Conservation (phyloP, 768 basidiomycete species). For the Hortiboletus flavorubellus region DNA sequence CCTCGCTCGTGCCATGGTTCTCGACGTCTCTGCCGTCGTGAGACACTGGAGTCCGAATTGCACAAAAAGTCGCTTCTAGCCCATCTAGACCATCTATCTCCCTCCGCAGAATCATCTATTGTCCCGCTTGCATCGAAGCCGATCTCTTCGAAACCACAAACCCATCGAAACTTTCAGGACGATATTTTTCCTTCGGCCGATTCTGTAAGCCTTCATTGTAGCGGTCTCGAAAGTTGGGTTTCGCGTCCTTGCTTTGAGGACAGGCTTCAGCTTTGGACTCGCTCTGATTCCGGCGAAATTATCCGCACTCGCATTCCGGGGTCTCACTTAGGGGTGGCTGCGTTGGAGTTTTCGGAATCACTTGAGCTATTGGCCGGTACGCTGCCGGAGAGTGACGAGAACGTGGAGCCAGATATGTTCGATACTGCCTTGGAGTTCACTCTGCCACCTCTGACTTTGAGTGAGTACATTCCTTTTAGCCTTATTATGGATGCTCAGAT, state of each 20-base stretch:
- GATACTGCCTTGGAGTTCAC: conserved; percentile 17
- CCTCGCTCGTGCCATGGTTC: conserved; percentile 55
- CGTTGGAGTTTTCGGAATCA: conserved; percentile 67
- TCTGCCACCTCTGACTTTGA: conserved; percentile 12
- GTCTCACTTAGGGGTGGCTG: conserved; percentile 57
- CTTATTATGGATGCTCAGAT: conserved; percentile 11
- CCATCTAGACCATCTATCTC: conserved; percentile 41
- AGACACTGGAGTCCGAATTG: conserved; percentile 43
- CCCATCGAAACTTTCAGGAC: conserved; percentile 35
- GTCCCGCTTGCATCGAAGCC: conserved; percentile 39
- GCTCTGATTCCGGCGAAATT: conserved; percentile 36
- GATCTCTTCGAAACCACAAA: conserved; percentile 25
- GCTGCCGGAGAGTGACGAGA: conserved; percentile 21
- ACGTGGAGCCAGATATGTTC: conserved; percentile 5
- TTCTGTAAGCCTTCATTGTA: conserved; percentile 35
- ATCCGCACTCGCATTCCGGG: conserved; percentile 42
- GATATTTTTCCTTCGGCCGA: conserved; percentile 19
- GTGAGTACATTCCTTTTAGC: conserved; percentile 15
- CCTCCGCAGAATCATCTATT: conserved; percentile 43
- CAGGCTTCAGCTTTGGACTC: conserved; percentile 53
- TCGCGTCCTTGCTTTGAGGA: conserved; percentile 77
- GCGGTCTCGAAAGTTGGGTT: conserved; percentile 66
- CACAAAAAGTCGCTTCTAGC: conserved; percentile 51
- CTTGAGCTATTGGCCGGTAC: conserved; percentile 62
- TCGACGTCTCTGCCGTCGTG: conserved; percentile 33